These are phyloP conservation scores for Fusarium sp. DNA, from an alignment of 2,329 filamentous ascomycete genomes.

Conservation along the genomic window DNA sequence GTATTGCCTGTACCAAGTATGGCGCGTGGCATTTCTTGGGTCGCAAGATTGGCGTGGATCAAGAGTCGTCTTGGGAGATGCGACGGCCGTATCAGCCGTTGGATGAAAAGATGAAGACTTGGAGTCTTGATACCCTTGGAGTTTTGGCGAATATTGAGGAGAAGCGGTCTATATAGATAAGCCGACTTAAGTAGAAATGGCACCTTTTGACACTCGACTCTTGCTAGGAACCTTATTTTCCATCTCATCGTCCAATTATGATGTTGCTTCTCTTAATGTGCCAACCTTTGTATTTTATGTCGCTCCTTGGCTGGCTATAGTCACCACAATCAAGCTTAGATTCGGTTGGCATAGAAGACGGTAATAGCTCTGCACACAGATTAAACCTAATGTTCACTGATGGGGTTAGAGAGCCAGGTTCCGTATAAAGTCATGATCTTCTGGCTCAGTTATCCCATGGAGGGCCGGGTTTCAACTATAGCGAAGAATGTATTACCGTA, in stretches of 20 bases:
- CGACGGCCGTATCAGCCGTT: slow-evolving; percentile 56
- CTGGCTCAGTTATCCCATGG: too few species aligned
- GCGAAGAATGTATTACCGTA: background rate
- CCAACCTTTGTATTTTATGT: background rate
- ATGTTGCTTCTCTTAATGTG: background rate
- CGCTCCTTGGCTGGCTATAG: background rate
- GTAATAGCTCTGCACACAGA: background rate
- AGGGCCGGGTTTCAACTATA: too few species aligned
- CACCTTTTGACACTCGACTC: background rate
- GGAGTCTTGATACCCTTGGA: slow-evolving; percentile 56
- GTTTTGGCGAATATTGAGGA: slow-evolving; percentile 52
- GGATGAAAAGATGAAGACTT: slow-evolving; percentile 53
- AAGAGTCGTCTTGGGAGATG: slow-evolving; percentile 53
- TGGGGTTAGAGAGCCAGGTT: background rate
- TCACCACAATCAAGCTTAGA: background rate
- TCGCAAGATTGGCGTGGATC: slow-evolving; percentile 50
- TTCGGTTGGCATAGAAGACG: background rate
- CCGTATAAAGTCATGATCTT: background rate
- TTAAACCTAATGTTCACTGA: background rate
- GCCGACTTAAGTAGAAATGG: background rate
- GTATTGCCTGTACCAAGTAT: slow-evolving; percentile 60
- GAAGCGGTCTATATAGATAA: slow-evolving; percentile 5
- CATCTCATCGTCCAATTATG: background rate
- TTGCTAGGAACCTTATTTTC: background rate
- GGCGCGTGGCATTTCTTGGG: slow-evolving; percentile 58